These are phyloP conservation scores for Paramecium sexaurelia DNA, from an alignment of 73 alveolate genomes.

Conservation along the genomic window DNA sequence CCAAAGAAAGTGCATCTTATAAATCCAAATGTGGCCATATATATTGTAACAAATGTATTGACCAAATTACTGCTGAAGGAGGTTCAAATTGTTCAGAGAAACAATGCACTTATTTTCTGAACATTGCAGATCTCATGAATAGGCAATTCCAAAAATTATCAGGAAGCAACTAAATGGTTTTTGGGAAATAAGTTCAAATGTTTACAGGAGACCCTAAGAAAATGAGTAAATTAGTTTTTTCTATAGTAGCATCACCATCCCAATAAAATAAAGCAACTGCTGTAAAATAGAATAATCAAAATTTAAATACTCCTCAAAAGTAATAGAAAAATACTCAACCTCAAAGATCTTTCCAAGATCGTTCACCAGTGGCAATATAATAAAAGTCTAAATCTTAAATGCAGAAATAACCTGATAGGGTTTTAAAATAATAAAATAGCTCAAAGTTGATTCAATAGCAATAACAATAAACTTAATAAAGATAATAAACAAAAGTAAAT, in stretches of 20 bases:
- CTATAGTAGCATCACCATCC: background rate
- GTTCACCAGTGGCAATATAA: background rate
- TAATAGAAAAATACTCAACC: background rate
- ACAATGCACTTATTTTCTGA: background rate
- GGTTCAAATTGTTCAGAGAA: background rate
- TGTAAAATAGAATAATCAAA: background rate
- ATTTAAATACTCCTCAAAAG: background rate
- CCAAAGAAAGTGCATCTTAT: background rate
- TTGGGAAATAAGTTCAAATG: background rate
- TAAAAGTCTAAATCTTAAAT: background rate
- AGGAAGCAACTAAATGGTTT: background rate
- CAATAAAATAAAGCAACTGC: background rate
- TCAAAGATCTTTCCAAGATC: background rate
- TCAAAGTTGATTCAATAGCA: background rate
- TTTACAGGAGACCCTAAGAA: background rate
- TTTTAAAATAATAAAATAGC: background rate
- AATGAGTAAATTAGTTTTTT: background rate
- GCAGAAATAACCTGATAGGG: background rate
- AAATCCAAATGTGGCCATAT: slow-evolving; percentile 24
- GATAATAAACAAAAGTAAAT: background rate
- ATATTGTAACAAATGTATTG: slow-evolving; percentile 32
- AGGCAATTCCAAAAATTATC: background rate
- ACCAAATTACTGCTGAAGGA: background rate
- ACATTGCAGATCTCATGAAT: background rate
- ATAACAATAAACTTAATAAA: background rate